These are phyloP conservation scores for Nicotiana undulata DNA, from an alignment of 257 asterid species.

Conservation along the genomic window DNA sequence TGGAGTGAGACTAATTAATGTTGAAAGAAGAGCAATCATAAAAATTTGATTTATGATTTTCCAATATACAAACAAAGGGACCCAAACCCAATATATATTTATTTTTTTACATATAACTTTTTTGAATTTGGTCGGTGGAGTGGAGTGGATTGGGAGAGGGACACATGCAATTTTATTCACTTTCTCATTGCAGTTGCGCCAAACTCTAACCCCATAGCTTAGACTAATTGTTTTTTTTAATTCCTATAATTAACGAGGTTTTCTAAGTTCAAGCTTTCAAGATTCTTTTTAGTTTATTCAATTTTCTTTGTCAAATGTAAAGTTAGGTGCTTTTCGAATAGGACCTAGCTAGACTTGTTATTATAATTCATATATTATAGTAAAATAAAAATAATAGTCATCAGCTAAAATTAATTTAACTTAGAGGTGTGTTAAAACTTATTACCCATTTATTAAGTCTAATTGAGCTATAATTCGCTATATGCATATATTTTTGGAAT, in stretches of 20 bases:
- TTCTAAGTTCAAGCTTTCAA: background rate
- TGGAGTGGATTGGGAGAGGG: constrained; percentile 11
- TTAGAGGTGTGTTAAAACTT: background rate
- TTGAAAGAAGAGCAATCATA: background rate
- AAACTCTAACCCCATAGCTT: background rate
- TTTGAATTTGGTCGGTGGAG: constrained; percentile 24
- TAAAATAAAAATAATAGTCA: background rate
- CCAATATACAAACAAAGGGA: background rate
- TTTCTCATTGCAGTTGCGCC: background rate
- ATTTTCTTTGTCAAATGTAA: background rate
- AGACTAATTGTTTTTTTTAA: background rate
- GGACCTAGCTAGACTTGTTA: background rate
- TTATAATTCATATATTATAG: background rate
- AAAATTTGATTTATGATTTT: background rate
- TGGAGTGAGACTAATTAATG: background rate
- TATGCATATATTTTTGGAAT: no score
- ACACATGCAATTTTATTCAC: background rate
- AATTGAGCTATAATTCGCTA: background rate
- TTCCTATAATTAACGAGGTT: background rate
- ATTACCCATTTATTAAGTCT: background rate
- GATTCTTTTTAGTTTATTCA: background rate
- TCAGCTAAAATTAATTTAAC: background rate
- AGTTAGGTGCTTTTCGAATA: background rate
- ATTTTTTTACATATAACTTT: background rate
- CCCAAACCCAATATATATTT: background rate